Base-by-base conservation (phyloP, 2,329 filamentous ascomycete genomes). In the Claviceps africana region DNA sequence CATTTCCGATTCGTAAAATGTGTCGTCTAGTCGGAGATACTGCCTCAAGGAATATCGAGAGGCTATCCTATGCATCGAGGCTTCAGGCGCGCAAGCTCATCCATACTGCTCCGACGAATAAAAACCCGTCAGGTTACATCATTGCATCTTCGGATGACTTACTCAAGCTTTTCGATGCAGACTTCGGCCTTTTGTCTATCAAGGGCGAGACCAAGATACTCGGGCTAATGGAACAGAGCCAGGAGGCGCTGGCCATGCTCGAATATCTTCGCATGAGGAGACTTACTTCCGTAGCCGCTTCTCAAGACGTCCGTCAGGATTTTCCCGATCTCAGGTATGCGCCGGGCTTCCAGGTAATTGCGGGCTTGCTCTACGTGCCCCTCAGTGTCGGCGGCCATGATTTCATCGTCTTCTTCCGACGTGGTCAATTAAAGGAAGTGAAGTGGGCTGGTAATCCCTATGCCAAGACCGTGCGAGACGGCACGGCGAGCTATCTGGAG, bases 371-470 rank as follows among this genome's bases (percentile, higher is more conserved):
- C 0, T 82, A 94, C 51, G 88, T 95, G 0, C 89, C 89, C 0
- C 70, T 95, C 2, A 90, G 86, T 17, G 73, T 79, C 1, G 79
- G 80, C 1, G 89, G 89, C 0, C 74, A 73, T 31, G 89, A 95
- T 59, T 95, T 95, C 60, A 95, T 95, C 44, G 86, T 89, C 0
- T 94, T 95, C 63, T 94, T 95, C 69, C 79, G 89, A n/a, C 83
- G 77, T 58, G 82, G 83, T 0, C 86, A 90, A 60, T 64, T 81
- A 30, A 85, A 78, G 61, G 83, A 88, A 66, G 87, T 86, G 21
- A 90, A 84, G 65, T 95, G 84, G 88, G 88, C 86, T 2, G 89
- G 83, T 2, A 95, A 89, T 60, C 88, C 88, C 0, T 90, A 93
- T 60, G 85, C 93, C 54, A 93, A 91, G 62, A 75, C 77, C 19